Percentiles rank a stretch among this genome's conserved stretches.
phyloP scores from a whole-genome alignment of 1,284 basidiomycete species.

The Microbotryomycetes sp. region DNA sequence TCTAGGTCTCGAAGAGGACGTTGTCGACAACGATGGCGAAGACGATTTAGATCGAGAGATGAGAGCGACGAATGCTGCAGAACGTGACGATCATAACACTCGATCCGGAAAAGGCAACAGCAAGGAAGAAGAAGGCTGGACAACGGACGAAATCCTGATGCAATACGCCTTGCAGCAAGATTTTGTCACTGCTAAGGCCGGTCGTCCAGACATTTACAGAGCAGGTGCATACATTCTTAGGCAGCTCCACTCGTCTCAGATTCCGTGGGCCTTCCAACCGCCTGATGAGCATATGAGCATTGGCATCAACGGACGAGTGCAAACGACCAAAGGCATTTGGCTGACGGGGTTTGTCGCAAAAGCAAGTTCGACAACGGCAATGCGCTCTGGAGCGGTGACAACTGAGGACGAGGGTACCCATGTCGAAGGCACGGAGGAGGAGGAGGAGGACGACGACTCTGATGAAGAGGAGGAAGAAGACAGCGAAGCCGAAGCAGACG shows the following conservation, averaged over 20 bases:
- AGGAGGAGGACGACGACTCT: conserved; percentile 43
- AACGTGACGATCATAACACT: no score
- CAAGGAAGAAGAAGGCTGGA: conserved; percentile 52
- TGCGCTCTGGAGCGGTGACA: conserved; percentile 34
- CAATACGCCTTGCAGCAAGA: conserved; percentile 68
- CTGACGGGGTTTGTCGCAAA: conserved; percentile 55
- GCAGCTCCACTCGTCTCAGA: conserved; percentile 33
- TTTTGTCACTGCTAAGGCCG: conserved; percentile 73
- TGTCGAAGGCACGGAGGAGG: conserved; percentile 40
- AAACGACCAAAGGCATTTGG: conserved; percentile 27
- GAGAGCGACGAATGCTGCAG: conserved; percentile 14
- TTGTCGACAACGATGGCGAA: conserved; percentile 48
- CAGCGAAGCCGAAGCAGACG: conserved; percentile 26
- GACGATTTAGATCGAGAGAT: conserved; percentile 65
- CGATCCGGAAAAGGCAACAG: conserved; percentile 28
- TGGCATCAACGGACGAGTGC: conserved; percentile 20
- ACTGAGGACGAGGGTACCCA: conserved; percentile 14
- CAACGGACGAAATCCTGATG: conserved; percentile 69
- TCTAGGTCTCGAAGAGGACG: conserved; percentile 50
- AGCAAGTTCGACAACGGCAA: conserved; percentile 56
- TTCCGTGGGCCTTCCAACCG: conserved; percentile 35
- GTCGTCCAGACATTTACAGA: conserved; percentile 75
- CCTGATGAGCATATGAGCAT: neutral
- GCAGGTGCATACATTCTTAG: conserved; percentile 67
- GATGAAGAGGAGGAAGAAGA: conserved; percentile 42